Conservation (phyloP, 1,284 basidiomycete species). For the Gymnopus androsaceus region DNA sequence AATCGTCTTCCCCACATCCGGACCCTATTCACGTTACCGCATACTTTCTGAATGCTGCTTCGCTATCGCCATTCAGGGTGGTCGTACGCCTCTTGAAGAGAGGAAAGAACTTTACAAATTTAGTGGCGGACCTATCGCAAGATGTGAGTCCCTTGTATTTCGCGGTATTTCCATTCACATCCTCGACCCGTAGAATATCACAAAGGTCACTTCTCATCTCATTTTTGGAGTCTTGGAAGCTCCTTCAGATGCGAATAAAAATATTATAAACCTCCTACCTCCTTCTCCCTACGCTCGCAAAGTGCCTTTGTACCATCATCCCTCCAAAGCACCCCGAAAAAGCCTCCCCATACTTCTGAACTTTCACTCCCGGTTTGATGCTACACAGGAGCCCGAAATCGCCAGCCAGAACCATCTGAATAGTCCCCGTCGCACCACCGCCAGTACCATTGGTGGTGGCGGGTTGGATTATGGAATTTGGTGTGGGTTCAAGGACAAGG, state of each 20-base stretch:
- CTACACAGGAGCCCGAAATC: constrained; percentile 44
- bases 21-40: constrained; percentile 63
- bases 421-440: constrained; percentile 36
- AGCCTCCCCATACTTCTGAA: constrained; percentile 30
- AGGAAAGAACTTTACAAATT: constrained; percentile 54
- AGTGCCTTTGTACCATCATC: constrained; percentile 54
- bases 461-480: constrained; percentile 61
- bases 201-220: constrained; percentile 51
- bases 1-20: constrained; percentile 44
- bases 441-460: constrained; percentile 44
- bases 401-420: constrained; percentile 37
- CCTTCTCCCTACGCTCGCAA: constrained; percentile 57
- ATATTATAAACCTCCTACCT: constrained; percentile 34
- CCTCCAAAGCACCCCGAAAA: constrained; percentile 35
- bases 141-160: constrained; percentile 38
- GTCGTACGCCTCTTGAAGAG: constrained; percentile 45
- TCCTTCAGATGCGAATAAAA: constrained; percentile 18
- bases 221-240: constrained; percentile 55
- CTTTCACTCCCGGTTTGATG: constrained; percentile 37
- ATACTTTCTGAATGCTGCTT: constrained; percentile 52
- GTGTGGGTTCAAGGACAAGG: constrained; percentile 46
- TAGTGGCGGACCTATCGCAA: constrained; percentile 58
- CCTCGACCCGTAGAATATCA: constrained; percentile 37
- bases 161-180: not conserved
- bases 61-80: constrained; percentile 43